Conservation (phyloP, 78 protist species). For the Goniomonas avonlea region DNA sequence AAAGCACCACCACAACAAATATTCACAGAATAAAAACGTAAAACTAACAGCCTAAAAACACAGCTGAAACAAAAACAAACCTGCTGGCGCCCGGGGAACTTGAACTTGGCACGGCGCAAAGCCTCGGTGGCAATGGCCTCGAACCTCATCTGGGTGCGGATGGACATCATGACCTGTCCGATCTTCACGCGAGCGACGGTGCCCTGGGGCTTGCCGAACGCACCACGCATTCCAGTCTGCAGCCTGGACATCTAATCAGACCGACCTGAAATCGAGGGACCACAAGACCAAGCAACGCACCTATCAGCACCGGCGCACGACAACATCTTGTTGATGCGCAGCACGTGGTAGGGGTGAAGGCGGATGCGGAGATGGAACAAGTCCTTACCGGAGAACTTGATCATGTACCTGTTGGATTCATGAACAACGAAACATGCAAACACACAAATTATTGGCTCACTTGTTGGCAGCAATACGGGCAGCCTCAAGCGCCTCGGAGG, state of each 20-base stretch:
- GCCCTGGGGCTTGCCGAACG: slow-evolving; percentile 98
- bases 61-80: slow-evolving; percentile 84
- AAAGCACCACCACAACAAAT: too few species aligned
- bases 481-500: slow-evolving; percentile 98
- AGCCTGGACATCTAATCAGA: slow-evolving; percentile 59
- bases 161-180: slow-evolving; percentile 91
- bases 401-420: too few species aligned
- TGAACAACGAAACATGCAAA: too few species aligned
- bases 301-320: slow-evolving; percentile 99
- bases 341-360: slow-evolving; percentile 98
- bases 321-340: slow-evolving; percentile 99
- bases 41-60: slow-evolving; percentile 35
- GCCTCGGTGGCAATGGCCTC: slow-evolving; percentile 82
- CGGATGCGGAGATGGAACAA: slow-evolving; percentile 98
- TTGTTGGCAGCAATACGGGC: slow-evolving; percentile 98
- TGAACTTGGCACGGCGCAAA: slow-evolving; percentile 93
- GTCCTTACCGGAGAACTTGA: slow-evolving; percentile 90
- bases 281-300: too few species aligned
- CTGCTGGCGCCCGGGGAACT: slow-evolving; percentile 98
- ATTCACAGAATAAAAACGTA: neutral
- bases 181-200: slow-evolving; percentile 95
- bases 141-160: slow-evolving; percentile 80
- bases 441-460: too few species aligned
- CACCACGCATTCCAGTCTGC: slow-evolving; percentile 98
- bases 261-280: too few species aligned